Evolutionary conservation across 1,284 basidiomycete genomes (phyloP).

Genomic region (Ceratobasidium sp.): DNA sequence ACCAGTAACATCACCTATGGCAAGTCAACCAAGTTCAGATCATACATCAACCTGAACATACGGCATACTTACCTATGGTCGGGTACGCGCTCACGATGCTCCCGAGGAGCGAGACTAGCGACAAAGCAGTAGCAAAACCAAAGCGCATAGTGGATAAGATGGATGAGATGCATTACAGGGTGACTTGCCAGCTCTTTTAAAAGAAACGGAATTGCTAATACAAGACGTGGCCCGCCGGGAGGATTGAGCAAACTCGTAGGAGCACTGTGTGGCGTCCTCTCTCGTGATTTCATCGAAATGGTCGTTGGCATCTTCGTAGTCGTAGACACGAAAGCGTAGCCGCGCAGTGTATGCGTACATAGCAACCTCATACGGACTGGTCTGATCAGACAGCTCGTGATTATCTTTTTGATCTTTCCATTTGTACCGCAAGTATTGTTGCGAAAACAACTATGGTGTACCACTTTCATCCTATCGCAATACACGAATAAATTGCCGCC

Average conservation of each 20-base stretch:
- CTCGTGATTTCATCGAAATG: neutral
- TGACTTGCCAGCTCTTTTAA: neutral
- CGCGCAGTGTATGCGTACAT: neutral
- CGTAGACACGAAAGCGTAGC: neutral
- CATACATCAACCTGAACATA: neutral
- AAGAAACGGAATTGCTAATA: neutral
- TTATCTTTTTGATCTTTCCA: too few species aligned
- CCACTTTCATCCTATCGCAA: too few species aligned
- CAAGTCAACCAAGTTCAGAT: neutral
- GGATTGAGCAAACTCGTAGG: neutral
- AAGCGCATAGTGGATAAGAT: constrained; percentile 31
- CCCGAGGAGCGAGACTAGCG: constrained; percentile 9
- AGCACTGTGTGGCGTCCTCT: neutral
- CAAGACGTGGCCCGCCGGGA: neutral
- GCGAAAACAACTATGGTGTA: too few species aligned
- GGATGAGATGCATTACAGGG: neutral
- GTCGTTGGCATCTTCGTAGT: neutral
- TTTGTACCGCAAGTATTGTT: too few species aligned
- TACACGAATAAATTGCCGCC: neutral
- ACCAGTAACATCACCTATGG: constrained; percentile 53
- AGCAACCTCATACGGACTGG: neutral
- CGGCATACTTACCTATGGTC: constrained; percentile 1
- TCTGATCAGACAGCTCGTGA: too few species aligned
- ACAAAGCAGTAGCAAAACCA: neutral
- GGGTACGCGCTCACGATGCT: constrained; percentile 19